phyloP scores from a whole-genome alignment of 2,329 filamentous ascomycete genomes.

The Ramichloridium luteum region DNA sequence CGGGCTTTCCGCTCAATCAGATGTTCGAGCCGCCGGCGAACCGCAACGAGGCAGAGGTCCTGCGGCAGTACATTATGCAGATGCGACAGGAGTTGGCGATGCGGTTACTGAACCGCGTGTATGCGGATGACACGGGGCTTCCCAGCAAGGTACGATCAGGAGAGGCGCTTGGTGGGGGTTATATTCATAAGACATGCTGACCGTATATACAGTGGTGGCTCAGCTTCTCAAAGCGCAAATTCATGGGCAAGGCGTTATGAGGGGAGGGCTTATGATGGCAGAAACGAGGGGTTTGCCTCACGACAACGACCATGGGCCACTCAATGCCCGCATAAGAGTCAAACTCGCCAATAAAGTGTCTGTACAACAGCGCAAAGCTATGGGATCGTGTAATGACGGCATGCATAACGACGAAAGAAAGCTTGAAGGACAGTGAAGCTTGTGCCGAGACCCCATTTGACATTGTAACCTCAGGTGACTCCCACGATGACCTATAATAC shows the following conservation, averaged over 20 bases:
- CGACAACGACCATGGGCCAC: too few species aligned
- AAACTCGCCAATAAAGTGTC: too few species aligned
- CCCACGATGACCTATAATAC: too few species aligned
- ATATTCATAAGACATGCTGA: constrained; percentile 14
- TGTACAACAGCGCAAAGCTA: too few species aligned
- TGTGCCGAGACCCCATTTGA: too few species aligned
- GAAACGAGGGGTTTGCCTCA: too few species aligned
- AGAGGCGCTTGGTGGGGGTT: not conserved
- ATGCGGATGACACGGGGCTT: constrained; percentile 54
- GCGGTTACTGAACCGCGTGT: constrained; percentile 74
- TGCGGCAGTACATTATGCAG: constrained; percentile 83
- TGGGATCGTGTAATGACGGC: too few species aligned
- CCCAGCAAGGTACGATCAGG: constrained; percentile 46
- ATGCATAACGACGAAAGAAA: too few species aligned
- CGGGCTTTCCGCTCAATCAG: constrained; percentile 86
- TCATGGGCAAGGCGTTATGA: constrained; percentile 73
- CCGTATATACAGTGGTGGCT: constrained; percentile 83
- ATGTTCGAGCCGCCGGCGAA: constrained; percentile 84
- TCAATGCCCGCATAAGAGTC: too few species aligned
- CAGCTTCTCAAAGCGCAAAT: constrained; percentile 98
- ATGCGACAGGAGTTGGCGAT: constrained; percentile 82
- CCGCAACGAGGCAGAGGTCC: constrained; percentile 75
- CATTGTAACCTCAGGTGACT: too few species aligned
- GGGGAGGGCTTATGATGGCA: constrained; percentile 1
- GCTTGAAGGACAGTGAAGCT: too few species aligned